phyloP scores from a whole-genome alignment of 2,329 filamentous ascomycete genomes.

The Epicoccum nigrum region DNA sequence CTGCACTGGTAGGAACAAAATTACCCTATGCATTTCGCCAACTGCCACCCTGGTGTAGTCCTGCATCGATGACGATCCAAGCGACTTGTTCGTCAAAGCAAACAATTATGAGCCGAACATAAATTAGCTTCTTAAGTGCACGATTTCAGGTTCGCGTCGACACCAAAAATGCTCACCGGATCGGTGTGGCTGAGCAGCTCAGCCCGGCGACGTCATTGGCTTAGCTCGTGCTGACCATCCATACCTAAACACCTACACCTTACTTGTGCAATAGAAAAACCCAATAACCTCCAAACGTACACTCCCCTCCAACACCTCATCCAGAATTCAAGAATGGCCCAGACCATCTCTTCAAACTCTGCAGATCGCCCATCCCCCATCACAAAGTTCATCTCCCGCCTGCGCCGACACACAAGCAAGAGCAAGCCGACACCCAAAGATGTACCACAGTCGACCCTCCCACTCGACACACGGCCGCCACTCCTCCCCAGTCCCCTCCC shows the following conservation, averaged over 20 bases:
- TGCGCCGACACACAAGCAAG: conserved; percentile 20
- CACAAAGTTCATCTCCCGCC: conserved; percentile 37
- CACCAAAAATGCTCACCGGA: conserved; percentile 6
- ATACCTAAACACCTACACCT: not conserved
- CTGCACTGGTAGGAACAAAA: too few relatives aligned
- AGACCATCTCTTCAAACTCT: conserved; percentile 19
- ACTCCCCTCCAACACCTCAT: too few relatives aligned
- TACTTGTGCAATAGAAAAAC: too few relatives aligned
- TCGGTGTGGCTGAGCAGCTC: not conserved
- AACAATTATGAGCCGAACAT: too few relatives aligned
- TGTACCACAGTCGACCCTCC: not conserved
- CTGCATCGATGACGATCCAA: too few relatives aligned
- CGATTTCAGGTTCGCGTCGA: too few relatives aligned
- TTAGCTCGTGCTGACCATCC: not conserved
- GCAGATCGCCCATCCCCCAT: conserved; percentile 31
- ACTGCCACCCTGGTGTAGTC: too few relatives aligned
- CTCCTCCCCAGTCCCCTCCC: conserved; percentile 35
- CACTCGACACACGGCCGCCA: conserved; percentile 26
- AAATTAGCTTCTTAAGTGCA: too few relatives aligned
- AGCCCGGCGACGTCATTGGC: conserved; percentile 15
- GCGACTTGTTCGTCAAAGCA: too few relatives aligned
- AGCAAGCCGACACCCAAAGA: not conserved
- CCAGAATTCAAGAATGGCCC: conserved; percentile 24
- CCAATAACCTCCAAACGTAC: not conserved
- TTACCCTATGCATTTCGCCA: too few relatives aligned